Evolutionary conservation across 2,329 filamentous ascomycete species (phyloP).

Genomic region (Trichoderma sp.): DNA sequence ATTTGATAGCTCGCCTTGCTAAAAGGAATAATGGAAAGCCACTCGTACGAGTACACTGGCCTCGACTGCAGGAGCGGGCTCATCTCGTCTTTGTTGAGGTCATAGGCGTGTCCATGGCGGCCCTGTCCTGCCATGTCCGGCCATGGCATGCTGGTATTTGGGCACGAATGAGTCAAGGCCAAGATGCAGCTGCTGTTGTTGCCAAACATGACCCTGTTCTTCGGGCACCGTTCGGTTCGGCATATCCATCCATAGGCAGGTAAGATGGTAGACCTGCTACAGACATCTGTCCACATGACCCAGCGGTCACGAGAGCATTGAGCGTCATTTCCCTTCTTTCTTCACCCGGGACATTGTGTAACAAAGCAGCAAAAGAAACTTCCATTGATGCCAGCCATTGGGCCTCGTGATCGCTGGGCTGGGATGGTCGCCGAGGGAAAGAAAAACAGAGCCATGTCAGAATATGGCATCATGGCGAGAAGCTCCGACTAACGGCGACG

Average conservation of each 20-base stretch:
- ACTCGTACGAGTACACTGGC: background rate
- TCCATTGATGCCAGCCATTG: background rate
- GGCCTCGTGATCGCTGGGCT: background rate
- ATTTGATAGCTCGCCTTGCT: slow-evolving; percentile 7
- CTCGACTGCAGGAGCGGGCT: background rate
- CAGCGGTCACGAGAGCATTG: slow-evolving; percentile 11
- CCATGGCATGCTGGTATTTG: background rate
- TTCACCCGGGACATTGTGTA: background rate
- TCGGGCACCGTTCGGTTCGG: slow-evolving; percentile 5
- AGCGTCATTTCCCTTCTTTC: background rate
- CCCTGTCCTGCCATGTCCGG: background rate
- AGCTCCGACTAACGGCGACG: slow-evolving; percentile 6
- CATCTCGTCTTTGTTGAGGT: background rate
- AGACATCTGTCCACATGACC: slow-evolving; percentile 11
- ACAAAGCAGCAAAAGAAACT: background rate
- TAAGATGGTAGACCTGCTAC: background rate
- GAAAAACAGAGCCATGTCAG: background rate
- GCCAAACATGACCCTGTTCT: background rate
- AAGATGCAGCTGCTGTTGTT: background rate
- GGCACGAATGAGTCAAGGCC: slow-evolving; percentile 12
- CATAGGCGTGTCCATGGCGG: background rate
- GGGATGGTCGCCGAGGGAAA: background rate
- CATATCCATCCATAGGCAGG: background rate
- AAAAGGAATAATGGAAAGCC: slow-evolving; percentile 10
- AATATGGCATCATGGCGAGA: background rate